Evolutionary conservation across 2,329 filamentous ascomycete genomes (phyloP), one percentile per base, ranked within the genome.

Genomic region (Claviceps monticola): DNA sequence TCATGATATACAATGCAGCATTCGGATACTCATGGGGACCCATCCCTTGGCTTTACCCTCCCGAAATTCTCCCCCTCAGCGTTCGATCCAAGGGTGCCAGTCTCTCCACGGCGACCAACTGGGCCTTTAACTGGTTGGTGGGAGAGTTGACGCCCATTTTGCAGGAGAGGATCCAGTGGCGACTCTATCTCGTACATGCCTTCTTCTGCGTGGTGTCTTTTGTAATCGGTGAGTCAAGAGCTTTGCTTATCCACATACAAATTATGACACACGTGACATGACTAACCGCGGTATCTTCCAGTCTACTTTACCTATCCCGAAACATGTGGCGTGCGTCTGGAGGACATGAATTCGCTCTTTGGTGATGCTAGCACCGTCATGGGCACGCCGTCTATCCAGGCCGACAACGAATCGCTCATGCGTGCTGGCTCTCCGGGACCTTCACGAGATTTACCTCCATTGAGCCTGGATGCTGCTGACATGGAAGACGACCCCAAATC

Each of bases 281-380:
- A 46, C 44, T 56, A 41, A 49, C 55, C 44, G 50, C 54, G 64
- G 42, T 54, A 65, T 42, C 23, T 26, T 14, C 9, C 57, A 96
- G 93, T 98, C 7, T 98, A 91, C 70, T 97, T 97, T 69, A 80
- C 95, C 59, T 98, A 97, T 66, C 93, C 93, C 34, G 93, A 98
- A 69, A 98, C 93, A 0, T 93, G 90, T 59, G 94, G 94, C 61
- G 83, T 98, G 53, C 84, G 90, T 53, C 76, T 98, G 49, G 93
- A 98, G 69, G 93, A 98, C 59, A 98, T 98, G 93, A 88, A 95
- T 65, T 78, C 82, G 2, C 71, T 98, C 16, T 98, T 98, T 62
- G 93, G 93, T 57, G 93, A 98, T 66, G 87, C 90, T 38, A 93
- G 87, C 26, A 90, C 88, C 2, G 80, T 84, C 11, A 83, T 87